These are phyloP conservation scores for Massariosphaeria phaeospora DNA, from an alignment of 495 filamentous ascomycete species.

Conservation along the genomic window DNA sequence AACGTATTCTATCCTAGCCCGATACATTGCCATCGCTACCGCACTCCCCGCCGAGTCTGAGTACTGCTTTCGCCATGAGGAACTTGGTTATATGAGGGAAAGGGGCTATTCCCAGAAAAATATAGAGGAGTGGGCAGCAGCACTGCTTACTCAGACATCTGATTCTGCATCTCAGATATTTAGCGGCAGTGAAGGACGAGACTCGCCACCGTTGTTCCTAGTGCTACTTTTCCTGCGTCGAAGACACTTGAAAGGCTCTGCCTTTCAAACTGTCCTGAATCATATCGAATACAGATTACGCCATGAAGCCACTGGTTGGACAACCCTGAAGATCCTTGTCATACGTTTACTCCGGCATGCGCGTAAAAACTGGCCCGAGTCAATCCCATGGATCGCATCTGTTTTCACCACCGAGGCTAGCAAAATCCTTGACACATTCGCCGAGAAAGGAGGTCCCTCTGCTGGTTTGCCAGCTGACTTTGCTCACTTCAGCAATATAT, in stretches of 20 bases:
- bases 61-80: constrained; percentile 1
- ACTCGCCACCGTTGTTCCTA: constrained; percentile 27
- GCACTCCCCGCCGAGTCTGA: background rate
- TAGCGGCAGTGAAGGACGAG: background rate
- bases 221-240: constrained; percentile 29
- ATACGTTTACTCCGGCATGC: constrained; percentile 52
- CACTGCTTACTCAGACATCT: constrained; percentile 4
- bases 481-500: constrained; percentile 47
- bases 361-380: constrained; percentile 53
- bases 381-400: constrained; percentile 46
- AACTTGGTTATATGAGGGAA: constrained; percentile 2
- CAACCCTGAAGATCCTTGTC: constrained; percentile 7
- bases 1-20: constrained; percentile 14
- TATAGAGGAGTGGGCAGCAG: constrained; percentile 9
- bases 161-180: constrained; percentile 4
- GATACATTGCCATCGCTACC: constrained; percentile 4
- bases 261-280: constrained; percentile 16
- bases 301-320: background rate
- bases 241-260: background rate
- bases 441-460: background rate
- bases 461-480: constrained; percentile 9
- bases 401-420: constrained; percentile 31
- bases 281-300: constrained; percentile 15
- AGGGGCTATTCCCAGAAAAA: constrained; percentile 11
- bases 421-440: background rate